Evolutionary conservation across 2,329 filamentous ascomycete genomes (phyloP).

Genomic region (Chaetomiaceae sp.): DNA sequence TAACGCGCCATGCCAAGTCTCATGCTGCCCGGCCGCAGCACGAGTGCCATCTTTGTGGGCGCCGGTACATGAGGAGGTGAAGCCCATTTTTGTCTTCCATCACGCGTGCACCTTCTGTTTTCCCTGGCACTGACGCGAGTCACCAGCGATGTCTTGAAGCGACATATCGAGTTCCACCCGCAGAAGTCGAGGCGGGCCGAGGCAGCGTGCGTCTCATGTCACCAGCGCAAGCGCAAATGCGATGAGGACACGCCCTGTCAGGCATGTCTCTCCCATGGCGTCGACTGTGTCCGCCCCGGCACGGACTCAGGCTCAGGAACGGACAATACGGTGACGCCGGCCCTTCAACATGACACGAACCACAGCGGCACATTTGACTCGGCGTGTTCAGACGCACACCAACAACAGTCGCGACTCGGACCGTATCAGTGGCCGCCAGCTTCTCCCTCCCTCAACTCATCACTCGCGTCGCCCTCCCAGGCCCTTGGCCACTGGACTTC

Average conservation of each 20-base stretch:
- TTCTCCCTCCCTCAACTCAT: no score
- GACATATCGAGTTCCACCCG: constrained; percentile 14
- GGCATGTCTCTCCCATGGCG: neutral
- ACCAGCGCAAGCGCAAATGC: constrained; percentile 6
- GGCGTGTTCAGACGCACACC: no score
- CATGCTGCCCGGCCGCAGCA: constrained; percentile 5
- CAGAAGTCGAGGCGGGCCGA: neutral
- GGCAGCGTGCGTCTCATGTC: constrained; percentile 1
- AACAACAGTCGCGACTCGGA: no score
- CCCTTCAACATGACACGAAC: no score
- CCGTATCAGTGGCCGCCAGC: no score
- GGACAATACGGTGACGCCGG: neutral
- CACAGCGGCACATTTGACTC: no score
- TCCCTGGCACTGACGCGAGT: neutral
- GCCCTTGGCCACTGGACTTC: no score
- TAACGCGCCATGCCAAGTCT: constrained; percentile 13
- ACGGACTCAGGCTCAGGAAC: neutral
- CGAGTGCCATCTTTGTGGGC: constrained; percentile 14
- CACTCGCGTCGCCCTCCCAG: no score
- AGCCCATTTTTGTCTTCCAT: neutral
- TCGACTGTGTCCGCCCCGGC: constrained; percentile 1
- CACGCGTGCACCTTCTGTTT: no score
- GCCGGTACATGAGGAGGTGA: constrained; percentile 10
- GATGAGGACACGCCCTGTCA: neutral
- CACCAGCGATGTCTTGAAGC: constrained; percentile 11